These are phyloP conservation scores for Scheffersomyces insectosa DNA, from an alignment of 1,139 yeast genomes.

Conservation along the genomic window DNA sequence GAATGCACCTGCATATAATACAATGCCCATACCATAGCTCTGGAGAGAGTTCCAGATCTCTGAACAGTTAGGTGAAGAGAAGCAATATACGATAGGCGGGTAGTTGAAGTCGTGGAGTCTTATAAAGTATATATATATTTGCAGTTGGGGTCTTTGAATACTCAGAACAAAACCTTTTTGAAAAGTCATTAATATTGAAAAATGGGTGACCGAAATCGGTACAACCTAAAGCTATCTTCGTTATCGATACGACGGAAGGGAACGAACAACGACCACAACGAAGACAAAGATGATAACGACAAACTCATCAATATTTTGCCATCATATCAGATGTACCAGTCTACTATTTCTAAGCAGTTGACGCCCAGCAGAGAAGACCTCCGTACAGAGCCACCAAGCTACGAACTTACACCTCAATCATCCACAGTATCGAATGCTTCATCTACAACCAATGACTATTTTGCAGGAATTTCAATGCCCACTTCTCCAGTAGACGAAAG, in stretches of 20 bases:
- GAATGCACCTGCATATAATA: too few species aligned
- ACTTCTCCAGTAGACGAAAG: slow-evolving; percentile 17
- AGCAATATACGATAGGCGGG: too few species aligned
- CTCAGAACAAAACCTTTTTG: too few species aligned
- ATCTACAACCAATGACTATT: slow-evolving; percentile 19
- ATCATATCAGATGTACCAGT: slow-evolving; percentile 43
- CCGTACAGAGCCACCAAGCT: slow-evolving; percentile 36
- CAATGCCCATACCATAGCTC: too few species aligned
- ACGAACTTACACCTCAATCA: slow-evolving; percentile 30
- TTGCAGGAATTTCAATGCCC: slow-evolving; percentile 18
- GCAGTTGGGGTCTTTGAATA: too few species aligned
- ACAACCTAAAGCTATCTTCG: slow-evolving; percentile 17
- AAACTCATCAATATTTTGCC: slow-evolving; percentile 41
- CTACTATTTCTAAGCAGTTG: slow-evolving; percentile 38
- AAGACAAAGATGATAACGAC: slow-evolving; percentile 20
- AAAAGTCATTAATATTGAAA: not conserved
- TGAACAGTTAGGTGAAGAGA: too few species aligned
- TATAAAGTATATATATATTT: too few species aligned
- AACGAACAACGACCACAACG: slow-evolving; percentile 1
- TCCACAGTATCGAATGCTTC: slow-evolving; percentile 16
- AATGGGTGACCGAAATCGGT: slow-evolving; percentile 13
- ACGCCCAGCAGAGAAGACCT: slow-evolving; percentile 36
- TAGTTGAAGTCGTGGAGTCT: too few species aligned
- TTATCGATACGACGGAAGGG: slow-evolving; percentile 9
- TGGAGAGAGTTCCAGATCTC: too few species aligned